Conservation (phyloP, 148 eudicot species). For the Chenopodium formosanum region DNA sequence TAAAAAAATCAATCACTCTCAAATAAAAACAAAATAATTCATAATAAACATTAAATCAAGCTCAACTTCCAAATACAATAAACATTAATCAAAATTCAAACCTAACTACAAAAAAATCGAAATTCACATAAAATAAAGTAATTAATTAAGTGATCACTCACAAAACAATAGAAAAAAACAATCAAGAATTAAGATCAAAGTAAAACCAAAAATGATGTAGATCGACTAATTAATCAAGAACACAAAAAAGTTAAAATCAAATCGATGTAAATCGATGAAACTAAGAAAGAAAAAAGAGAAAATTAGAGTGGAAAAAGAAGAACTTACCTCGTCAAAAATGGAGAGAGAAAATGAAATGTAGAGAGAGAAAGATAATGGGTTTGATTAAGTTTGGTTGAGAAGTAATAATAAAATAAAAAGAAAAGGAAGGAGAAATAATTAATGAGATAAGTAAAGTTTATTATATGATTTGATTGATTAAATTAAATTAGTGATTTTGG, state of each 20-base stretch:
- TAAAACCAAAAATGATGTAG: conserved; percentile 5
- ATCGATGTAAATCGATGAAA: not conserved
- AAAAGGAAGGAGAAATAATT: too few species aligned
- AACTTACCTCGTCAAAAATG: conserved; percentile 17
- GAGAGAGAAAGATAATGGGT: too few species aligned
- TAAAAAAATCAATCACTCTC: not conserved
- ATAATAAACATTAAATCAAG: not conserved
- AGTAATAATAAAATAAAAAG: not conserved
- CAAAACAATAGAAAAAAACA: not conserved
- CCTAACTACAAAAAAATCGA: not conserved
- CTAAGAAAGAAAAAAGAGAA: too few species aligned
- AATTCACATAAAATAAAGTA: not conserved
- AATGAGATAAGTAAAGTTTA: too few species aligned
- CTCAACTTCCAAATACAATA: not conserved
- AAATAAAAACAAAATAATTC: too few species aligned
- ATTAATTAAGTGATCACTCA: not conserved
- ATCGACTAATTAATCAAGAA: not conserved
- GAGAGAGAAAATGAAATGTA: conserved; percentile 8
- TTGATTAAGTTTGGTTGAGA: conserved; percentile 5
- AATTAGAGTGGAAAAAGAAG: not conserved
- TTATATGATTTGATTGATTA: too few species aligned
- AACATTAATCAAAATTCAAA: not conserved
- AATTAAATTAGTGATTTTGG: not conserved
- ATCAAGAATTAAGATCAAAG: not conserved
- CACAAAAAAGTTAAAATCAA: not conserved